Evolutionary conservation across 1,284 basidiomycete genomes (phyloP).

Genomic region (Bjerkandera adusta): DNA sequence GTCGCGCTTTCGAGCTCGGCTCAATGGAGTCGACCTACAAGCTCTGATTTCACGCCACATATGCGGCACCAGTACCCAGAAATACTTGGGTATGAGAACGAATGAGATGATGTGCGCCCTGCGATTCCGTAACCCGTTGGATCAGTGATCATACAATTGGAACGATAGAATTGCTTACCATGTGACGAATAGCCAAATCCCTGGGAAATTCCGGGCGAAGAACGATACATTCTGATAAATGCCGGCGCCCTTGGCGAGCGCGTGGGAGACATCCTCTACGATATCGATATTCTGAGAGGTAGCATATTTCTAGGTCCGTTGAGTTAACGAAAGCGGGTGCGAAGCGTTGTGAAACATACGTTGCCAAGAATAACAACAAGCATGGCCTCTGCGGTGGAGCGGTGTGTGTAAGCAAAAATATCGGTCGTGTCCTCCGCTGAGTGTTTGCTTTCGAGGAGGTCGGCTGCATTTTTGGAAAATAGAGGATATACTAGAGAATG

Average conservation of each 20-base stretch:
- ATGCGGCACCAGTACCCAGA: slow-evolving; percentile 3
- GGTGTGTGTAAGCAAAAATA: slow-evolving; percentile 6
- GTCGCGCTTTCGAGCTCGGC: not conserved
- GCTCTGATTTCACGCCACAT: slow-evolving; percentile 7
- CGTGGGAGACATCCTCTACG: slow-evolving; percentile 31
- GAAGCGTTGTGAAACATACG: no score
- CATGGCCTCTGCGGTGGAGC: slow-evolving; percentile 26
- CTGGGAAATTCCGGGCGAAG: slow-evolving; percentile 25
- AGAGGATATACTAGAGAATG: slow-evolving; percentile 8
- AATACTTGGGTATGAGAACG: slow-evolving; percentile 1
- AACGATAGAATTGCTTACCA: slow-evolving; percentile 26
- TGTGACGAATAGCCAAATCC: slow-evolving; percentile 28
- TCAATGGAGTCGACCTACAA: not conserved
- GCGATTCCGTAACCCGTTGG: slow-evolving; percentile 14
- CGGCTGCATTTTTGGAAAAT: slow-evolving; percentile 1
- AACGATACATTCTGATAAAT: slow-evolving; percentile 29
- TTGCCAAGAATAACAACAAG: slow-evolving; percentile 31
- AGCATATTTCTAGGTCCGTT: slow-evolving; percentile 25
- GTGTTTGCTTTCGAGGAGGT: not conserved
- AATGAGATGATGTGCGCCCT: slow-evolving; percentile 7
- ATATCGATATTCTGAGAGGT: slow-evolving; percentile 25
- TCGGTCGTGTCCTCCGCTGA: not conserved
- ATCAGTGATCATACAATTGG: no score
- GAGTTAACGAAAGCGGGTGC: no score
- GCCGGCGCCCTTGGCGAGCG: slow-evolving; percentile 33